These are phyloP conservation scores for Microcyclosporella mali DNA, from an alignment of 2,329 filamentous ascomycete species.

Conservation along the genomic window DNA sequence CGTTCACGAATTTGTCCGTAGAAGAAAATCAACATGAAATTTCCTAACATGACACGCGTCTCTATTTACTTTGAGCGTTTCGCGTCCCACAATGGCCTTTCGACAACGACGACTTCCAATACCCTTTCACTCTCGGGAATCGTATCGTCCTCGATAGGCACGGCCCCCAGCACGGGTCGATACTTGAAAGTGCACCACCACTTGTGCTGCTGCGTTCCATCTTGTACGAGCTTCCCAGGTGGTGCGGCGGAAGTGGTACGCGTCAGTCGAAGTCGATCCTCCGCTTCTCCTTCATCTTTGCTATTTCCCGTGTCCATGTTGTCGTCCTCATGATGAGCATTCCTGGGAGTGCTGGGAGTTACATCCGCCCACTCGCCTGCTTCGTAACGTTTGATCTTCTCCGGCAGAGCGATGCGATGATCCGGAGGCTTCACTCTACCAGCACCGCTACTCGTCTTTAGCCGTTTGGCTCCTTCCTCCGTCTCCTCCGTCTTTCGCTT, in stretches of 20 bases:
- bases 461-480: slow-evolving; percentile 25
- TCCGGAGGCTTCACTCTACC: slow-evolving; percentile 45
- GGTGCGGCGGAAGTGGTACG: slow-evolving; percentile 12
- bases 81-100: slow-evolving; percentile 57
- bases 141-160: slow-evolving; percentile 46
- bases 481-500: slow-evolving; percentile 26
- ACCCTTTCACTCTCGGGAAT: slow-evolving; percentile 31
- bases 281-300: slow-evolving; percentile 27
- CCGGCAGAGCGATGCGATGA: slow-evolving; percentile 28
- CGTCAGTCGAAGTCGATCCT: slow-evolving; percentile 9
- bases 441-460: slow-evolving; percentile 48
- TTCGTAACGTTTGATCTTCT: slow-evolving; percentile 21
- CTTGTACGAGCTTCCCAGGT: neutral
- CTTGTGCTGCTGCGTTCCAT: slow-evolving; percentile 17
- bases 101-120: slow-evolving; percentile 79
- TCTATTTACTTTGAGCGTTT: slow-evolving; percentile 4
- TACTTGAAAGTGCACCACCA: slow-evolving; percentile 91
- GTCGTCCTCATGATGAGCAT: slow-evolving; percentile 37
- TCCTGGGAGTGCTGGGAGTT: slow-evolving; percentile 29
- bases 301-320: slow-evolving; percentile 34
- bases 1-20: too few species aligned
- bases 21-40: neutral
- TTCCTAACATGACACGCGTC: too few species aligned
- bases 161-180: slow-evolving; percentile 77
- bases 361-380: slow-evolving; percentile 26